These are phyloP conservation scores for Tulasnella sp. DNA, from an alignment of 768 basidiomycete species.

Conservation along the genomic window DNA sequence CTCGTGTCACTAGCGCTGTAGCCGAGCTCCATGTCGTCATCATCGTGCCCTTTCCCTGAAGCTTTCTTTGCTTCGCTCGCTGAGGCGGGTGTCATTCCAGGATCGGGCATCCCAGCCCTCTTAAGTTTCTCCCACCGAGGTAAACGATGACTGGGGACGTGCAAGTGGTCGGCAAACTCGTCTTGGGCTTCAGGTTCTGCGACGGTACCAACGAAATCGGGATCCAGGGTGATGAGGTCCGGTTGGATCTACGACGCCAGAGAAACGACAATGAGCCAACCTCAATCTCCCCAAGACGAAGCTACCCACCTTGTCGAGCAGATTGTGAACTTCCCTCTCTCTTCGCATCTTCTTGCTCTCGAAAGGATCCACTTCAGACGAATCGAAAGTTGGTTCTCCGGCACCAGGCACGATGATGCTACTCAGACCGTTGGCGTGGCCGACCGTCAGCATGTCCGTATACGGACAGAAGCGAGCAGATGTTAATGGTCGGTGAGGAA, in stretches of 20 bases:
- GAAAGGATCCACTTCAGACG: slow-evolving; percentile 90
- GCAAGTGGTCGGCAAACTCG: slow-evolving; percentile 45
- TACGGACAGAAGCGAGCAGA: slow-evolving; percentile 86
- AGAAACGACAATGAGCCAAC: neutral
- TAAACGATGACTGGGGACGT: slow-evolving; percentile 69
- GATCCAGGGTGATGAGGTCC: slow-evolving; percentile 86
- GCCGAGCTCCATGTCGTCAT: slow-evolving; percentile 48
- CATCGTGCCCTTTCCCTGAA: slow-evolving; percentile 35
- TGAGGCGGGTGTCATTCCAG: slow-evolving; percentile 45
- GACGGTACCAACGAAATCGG: slow-evolving; percentile 73
- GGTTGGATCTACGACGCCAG: slow-evolving; percentile 70
- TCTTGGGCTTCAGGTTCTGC: slow-evolving; percentile 57
- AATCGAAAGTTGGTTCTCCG: slow-evolving; percentile 96
- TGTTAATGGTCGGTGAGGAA: slow-evolving; percentile 76
- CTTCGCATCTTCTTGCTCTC: slow-evolving; percentile 79
- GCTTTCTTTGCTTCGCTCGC: slow-evolving; percentile 43
- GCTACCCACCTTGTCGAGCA: slow-evolving; percentile 78
- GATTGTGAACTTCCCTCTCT: slow-evolving; percentile 86
- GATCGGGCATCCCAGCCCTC: slow-evolving; percentile 62
- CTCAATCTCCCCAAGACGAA: neutral
- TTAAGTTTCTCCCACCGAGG: slow-evolving; percentile 81
- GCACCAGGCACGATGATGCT: slow-evolving; percentile 87
- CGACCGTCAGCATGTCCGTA: slow-evolving; percentile 78
- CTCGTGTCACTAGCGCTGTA: slow-evolving; percentile 45
- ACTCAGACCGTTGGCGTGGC: slow-evolving; percentile 77